Evolutionary conservation across 805 yeast species (phyloP).

Genomic region (Candida montana): DNA sequence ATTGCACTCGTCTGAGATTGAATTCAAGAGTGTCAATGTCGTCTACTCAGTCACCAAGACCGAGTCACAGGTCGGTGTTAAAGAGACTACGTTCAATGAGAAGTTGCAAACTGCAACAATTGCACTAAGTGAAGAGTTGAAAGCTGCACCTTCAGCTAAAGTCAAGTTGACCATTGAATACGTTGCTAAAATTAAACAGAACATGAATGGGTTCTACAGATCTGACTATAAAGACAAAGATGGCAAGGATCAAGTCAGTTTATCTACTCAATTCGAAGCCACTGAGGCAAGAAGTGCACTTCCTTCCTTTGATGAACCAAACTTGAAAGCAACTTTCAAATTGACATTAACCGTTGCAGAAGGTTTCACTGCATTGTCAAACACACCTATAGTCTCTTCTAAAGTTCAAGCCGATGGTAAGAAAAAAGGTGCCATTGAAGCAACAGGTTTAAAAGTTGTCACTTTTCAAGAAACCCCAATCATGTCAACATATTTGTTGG

Average conservation of each 20-base stretch:
- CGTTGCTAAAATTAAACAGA: conserved; percentile 57
- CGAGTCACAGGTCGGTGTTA: conserved; percentile 17
- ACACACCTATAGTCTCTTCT: conserved; percentile 58
- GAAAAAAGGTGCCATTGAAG: conserved; percentile 42
- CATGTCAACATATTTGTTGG: conserved; percentile 78
- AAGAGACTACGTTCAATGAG: conserved; percentile 37
- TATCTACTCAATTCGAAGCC: conserved; percentile 82
- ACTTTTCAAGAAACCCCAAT: conserved; percentile 67
- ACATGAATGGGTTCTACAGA: conserved; percentile 79
- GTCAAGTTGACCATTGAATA: conserved; percentile 44
- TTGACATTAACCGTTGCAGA: conserved; percentile 54
- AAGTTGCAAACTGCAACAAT: conserved; percentile 60
- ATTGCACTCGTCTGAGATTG: conserved; percentile 60
- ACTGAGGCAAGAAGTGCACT: conserved; percentile 81
- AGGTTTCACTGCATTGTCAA: conserved; percentile 54
- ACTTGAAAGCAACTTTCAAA: conserved; percentile 68
- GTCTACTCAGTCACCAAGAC: conserved; percentile 32
- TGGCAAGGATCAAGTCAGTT: conserved; percentile 63
- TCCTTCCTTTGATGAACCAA: conserved; percentile 84
- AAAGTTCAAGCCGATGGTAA: conserved; percentile 36
- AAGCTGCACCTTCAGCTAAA: conserved; percentile 30
- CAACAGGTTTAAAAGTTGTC: conserved; percentile 23
- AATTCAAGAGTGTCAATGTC: conserved; percentile 41
- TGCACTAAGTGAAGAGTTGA: conserved; percentile 40
- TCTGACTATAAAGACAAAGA: conserved; percentile 54